Evolutionary conservation across 2,329 filamentous ascomycete genomes (phyloP).

Genomic region (Sclerotinia nivalis): DNA sequence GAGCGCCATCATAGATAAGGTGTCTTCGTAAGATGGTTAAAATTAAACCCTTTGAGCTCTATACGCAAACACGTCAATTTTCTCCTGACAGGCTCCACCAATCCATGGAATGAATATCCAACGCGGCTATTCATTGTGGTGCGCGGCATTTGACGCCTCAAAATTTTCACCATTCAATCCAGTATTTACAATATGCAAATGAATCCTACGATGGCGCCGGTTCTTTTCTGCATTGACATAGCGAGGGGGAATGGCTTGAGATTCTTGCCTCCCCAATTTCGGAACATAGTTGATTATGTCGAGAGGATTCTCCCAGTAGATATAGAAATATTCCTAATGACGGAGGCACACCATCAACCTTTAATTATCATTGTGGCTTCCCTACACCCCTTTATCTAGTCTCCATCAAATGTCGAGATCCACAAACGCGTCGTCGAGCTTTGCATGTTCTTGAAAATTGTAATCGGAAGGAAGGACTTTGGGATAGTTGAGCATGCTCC

Average conservation of each 20-base stretch:
- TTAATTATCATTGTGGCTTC: slow-evolving; percentile 10
- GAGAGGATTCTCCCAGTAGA: not conserved
- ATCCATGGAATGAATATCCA: not conserved
- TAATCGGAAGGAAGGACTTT: slow-evolving; percentile 12
- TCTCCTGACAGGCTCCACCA: not conserved
- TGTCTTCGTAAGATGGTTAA: not conserved
- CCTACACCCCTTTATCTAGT: slow-evolving; percentile 10
- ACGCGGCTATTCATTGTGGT: not conserved
- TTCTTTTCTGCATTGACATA: not conserved
- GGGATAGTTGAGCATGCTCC: slow-evolving; percentile 5
- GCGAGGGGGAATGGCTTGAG: not conserved
- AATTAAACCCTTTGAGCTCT: not conserved
- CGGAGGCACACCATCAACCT: not conserved
- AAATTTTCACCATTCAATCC: slow-evolving; percentile 9
- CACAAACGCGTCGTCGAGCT: slow-evolving; percentile 2
- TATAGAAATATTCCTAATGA: not conserved
- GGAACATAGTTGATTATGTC: slow-evolving; percentile 2
- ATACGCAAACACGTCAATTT: not conserved
- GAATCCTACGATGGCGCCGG: not conserved
- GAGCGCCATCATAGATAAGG: not conserved
- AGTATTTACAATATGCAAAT: not conserved
- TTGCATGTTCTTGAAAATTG: not conserved
- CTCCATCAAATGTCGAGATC: slow-evolving; percentile 13
- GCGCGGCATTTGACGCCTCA: slow-evolving; percentile 1
- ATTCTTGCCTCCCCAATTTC: slow-evolving; percentile 1